Evolutionary conservation across 306 rosid genomes (phyloP), one percentile per base, ranked within the genome.

Genomic region (Cyamopsis tetragonoloba): DNA sequence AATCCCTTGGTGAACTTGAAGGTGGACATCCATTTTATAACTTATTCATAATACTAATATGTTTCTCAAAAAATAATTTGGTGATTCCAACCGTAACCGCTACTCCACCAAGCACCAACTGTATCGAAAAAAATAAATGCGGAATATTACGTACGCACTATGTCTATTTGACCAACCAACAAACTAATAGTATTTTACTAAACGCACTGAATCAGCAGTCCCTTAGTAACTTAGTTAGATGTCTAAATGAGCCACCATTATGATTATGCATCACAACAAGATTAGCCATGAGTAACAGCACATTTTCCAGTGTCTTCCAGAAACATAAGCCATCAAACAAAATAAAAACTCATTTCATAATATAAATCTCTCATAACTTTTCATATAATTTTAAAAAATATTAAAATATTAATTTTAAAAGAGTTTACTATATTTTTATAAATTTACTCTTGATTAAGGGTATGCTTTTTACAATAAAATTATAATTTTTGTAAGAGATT

Each of bases 111-210:
- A 8, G 2, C n/a, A n/a, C n/a, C 35, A 31, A 31, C 1, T 31
- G 35, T 43, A 0, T 15, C 4, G 1, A 6, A 14, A 15, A 43
- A 14, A 1, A 15, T 14, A 43, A 28, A n/a, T n/a, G n/a, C n/a
- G 19, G 65, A 19, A 59, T 35, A 59, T 59, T 59, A 15, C 17
- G 46, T 20, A 20, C 47, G 47, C 49, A 58, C 31, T 17, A 2
- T 57, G 43, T 35, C 31, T 17, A 2, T 57, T 24, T 35, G 48
- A 3, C 32, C 48, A 59, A 59, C 32, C 44, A 19, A 37, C 18
- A 59, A n/a, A n/a, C n/a, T n/a, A n/a, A n/a, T n/a, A 37, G 20
- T 60, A 60, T 11, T 59, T 59, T 59, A 59, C 32, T 4, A n/a
- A 19, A 19, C 18, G 32, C 46, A 58, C 47, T 10, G 11, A 57